Evolutionary conservation across 2,329 filamentous ascomycete species (phyloP).

Genomic region (Venturiaceae sp.): DNA sequence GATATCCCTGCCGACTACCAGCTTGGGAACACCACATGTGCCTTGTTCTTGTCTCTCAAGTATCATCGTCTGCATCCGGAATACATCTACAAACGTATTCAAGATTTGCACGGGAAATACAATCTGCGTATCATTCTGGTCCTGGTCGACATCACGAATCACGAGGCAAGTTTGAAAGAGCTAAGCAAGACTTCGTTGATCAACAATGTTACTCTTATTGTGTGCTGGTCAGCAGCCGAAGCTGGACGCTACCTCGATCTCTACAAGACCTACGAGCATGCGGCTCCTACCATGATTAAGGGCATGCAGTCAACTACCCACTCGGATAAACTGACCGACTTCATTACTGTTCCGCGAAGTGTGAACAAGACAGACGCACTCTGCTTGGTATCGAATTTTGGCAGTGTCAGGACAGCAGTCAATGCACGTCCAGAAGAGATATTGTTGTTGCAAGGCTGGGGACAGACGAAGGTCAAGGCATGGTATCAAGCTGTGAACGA

Average conservation of each 20-base stretch:
- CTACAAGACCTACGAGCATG: conserved; percentile 90
- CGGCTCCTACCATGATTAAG: conserved; percentile 70
- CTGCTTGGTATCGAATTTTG: conserved; percentile 83
- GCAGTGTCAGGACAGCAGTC: conserved; percentile 74
- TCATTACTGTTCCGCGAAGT: conserved; percentile 79
- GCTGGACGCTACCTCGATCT: conserved; percentile 88
- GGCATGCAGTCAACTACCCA: conserved; percentile 79
- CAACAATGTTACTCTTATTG: conserved; percentile 83
- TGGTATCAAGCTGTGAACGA: conserved; percentile 79
- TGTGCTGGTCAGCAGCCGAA: conserved; percentile 92
- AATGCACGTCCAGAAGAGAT: conserved; percentile 85
- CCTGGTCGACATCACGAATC: conserved; percentile 92
- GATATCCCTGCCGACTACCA: conserved; percentile 95
- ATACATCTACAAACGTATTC: conserved; percentile 92
- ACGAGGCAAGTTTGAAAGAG: conserved; percentile 82
- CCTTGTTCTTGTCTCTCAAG: conserved; percentile 86
- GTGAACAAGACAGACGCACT: conserved; percentile 95
- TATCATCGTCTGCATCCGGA: conserved; percentile 96
- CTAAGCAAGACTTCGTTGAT: conserved; percentile 86
- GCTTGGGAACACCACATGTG: conserved; percentile 77
- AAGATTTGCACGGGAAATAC: conserved; percentile 74
- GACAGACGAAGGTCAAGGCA: conserved; percentile 83
- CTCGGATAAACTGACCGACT: conserved; percentile 79
- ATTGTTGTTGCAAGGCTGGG: conserved; percentile 80
- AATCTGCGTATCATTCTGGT: conserved; percentile 75